A percentile compares a stretch with the other conserved stretches of the same genome.
Evolutionary conservation across 495 filamentous ascomycete species (phyloP).

Genomic region (Bacidia gigantensis): DNA sequence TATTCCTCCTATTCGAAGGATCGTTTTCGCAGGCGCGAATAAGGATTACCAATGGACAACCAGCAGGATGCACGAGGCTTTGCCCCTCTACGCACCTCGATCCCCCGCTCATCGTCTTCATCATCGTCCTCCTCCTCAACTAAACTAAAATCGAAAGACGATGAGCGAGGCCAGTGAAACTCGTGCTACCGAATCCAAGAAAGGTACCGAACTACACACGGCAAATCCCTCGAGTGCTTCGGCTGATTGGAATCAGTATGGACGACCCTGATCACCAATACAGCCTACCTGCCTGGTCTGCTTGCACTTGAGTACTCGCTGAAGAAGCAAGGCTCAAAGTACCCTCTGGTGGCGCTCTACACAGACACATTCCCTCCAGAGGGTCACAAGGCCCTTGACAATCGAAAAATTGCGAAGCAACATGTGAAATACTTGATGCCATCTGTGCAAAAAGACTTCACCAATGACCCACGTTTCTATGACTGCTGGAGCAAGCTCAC

Average conservation of each 20-base stretch:
- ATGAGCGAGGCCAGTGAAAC: no score
- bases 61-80: no score
- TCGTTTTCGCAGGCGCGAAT: no score
- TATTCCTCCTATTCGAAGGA: no score
- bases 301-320: constrained; percentile 59
- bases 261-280: constrained; percentile 71
- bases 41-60: no score
- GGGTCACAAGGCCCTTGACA: constrained; percentile 48
- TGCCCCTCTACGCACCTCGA: no score
- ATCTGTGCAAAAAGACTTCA: constrained; percentile 35
- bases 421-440: constrained; percentile 52
- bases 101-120: no score
- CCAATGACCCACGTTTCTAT: constrained; percentile 59
- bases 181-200: constrained; percentile 14
- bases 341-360: constrained; percentile 66
- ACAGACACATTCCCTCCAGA: constrained; percentile 51
- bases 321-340: constrained; percentile 39
- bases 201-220: constrained; percentile 11
- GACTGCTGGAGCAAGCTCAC: constrained; percentile 80
- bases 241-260: no score
- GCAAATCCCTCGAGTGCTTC: no score
- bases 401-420: constrained; percentile 47
- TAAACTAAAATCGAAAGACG: no score
- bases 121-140: no score
- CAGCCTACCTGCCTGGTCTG: constrained; percentile 56